Evolutionary conservation across 1,284 basidiomycete species (phyloP), one percentile per base, ranked within the genome.

Genomic region (Uromyces viciae-fabae): DNA sequence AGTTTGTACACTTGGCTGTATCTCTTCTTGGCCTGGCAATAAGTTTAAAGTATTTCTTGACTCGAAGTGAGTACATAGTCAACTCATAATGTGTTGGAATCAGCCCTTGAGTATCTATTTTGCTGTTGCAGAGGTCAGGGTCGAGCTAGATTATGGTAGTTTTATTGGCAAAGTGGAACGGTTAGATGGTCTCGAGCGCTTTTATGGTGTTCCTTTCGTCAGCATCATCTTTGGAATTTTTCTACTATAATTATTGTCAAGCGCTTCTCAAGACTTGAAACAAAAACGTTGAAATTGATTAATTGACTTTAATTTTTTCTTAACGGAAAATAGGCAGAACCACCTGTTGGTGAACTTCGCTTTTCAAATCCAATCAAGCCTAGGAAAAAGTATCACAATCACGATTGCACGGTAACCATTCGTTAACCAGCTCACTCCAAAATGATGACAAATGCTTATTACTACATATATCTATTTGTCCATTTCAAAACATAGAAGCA

Each of bases 141-240:
- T 81, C 22, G 56, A 46, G 25, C 52, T 74, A 15, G 71, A 81
- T 58, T 81, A 81, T 66, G 78, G 78, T 22, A 62, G 56, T 15
- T 81, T 81, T n/a, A 52, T 58, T n/a, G 76, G 76, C 22, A 79
- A 69, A 58, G 17, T 36, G 31, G 28, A 68, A 15, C 54, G 31
- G 25, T 7, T 42, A 11, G 5, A 58, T 54, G n/a, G 46, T 0
- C 54, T 81, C 7, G 78, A 81, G 38, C 71, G 58, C 49, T 81
- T 81, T 62, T 81, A 72, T 52, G 78, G 78, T 22, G 74, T 81
- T 9, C 78, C 78, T 22, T 81, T 62, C 28, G 69, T 81, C 8
- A 9, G 69, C 66, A 62, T 54, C 49, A 36, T 58, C 25, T 36
- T 46, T 33, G 15, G 15, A 40, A 74, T 60, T 60, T 33, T 56